Conservation (phyloP, 2,329 filamentous ascomycete species). For the Penicillium sp. region DNA sequence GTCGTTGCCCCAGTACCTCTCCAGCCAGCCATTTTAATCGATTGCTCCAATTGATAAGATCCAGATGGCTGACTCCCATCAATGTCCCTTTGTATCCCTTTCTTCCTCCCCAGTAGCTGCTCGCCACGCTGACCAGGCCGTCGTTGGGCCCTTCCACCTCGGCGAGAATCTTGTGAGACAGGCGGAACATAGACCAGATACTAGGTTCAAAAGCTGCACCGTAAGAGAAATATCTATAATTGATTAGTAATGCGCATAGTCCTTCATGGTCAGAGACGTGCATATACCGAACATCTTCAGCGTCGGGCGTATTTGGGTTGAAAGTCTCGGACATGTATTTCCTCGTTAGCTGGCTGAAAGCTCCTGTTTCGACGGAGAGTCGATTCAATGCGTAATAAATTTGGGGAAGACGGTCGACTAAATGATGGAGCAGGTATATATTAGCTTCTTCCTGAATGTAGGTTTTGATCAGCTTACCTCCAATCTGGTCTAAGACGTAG, state of each 20-base stretch:
- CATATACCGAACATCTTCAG: slow-evolving; percentile 50
- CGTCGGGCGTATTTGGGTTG: slow-evolving; percentile 59
- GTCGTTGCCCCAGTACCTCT: slow-evolving; percentile 55
- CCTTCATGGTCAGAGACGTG: background rate
- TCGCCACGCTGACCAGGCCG: slow-evolving; percentile 61
- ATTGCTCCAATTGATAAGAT: slow-evolving; percentile 68
- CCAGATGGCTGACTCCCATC: slow-evolving; percentile 63
- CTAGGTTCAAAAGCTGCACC: slow-evolving; percentile 59
- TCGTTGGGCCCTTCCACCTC: slow-evolving; percentile 61
- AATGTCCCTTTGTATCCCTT: slow-evolving; percentile 60
- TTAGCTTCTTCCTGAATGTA: background rate
- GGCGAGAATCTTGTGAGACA: slow-evolving; percentile 56
- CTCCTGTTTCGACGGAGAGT: slow-evolving; percentile 58
- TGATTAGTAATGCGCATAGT: background rate
- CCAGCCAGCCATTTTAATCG: slow-evolving; percentile 60
- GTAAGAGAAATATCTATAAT: slow-evolving; percentile 60
- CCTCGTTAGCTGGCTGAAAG: slow-evolving; percentile 62
- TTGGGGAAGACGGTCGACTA: slow-evolving; percentile 51
- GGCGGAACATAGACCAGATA: slow-evolving; percentile 58
- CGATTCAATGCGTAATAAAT: slow-evolving; percentile 57
- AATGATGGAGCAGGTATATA: slow-evolving; percentile 34
- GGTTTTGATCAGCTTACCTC: slow-evolving; percentile 42
- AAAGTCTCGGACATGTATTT: slow-evolving; percentile 59
- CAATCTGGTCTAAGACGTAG: slow-evolving; percentile 60
- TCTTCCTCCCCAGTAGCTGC: slow-evolving; percentile 59